Conservation (phyloP, 306 rosid species). For the Prunus davidiana region DNA sequence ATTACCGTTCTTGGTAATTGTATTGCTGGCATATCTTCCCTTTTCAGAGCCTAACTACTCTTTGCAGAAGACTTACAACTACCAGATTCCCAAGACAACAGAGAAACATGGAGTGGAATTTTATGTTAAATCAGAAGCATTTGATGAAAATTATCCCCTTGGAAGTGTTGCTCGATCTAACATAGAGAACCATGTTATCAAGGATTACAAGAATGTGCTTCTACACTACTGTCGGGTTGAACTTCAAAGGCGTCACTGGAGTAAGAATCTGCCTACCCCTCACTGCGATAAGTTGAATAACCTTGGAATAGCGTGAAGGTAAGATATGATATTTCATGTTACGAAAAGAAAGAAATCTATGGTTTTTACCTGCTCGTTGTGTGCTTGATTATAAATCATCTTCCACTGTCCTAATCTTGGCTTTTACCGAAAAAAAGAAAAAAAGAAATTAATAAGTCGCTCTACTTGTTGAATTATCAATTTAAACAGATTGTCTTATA, state of each 20-base stretch:
- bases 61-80: slow-evolving; percentile 57
- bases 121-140: slow-evolving; percentile 58
- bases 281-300: slow-evolving; percentile 66
- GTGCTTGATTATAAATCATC: background rate
- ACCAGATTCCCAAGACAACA: slow-evolving; percentile 52
- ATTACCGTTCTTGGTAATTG: slow-evolving; percentile 61
- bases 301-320: slow-evolving; percentile 61
- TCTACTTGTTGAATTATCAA: background rate
- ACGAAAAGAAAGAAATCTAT: background rate
- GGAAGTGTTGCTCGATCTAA: slow-evolving; percentile 71
- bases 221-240: slow-evolving; percentile 77
- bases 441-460: background rate
- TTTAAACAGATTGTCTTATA: background rate
- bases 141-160: slow-evolving; percentile 62
- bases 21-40: slow-evolving; percentile 82
- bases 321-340: slow-evolving; percentile 14
- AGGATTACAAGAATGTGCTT: slow-evolving; percentile 66
- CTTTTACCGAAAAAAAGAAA: background rate
- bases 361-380: background rate
- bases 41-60: slow-evolving; percentile 73
- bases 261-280: slow-evolving; percentile 70
- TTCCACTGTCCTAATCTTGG: background rate
- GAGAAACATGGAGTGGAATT: slow-evolving; percentile 66
- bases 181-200: slow-evolving; percentile 60
- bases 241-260: slow-evolving; percentile 84